Evolutionary conservation across 2,329 filamentous ascomycete genomes (phyloP).

Genomic region (Alternaria conjuncta): DNA sequence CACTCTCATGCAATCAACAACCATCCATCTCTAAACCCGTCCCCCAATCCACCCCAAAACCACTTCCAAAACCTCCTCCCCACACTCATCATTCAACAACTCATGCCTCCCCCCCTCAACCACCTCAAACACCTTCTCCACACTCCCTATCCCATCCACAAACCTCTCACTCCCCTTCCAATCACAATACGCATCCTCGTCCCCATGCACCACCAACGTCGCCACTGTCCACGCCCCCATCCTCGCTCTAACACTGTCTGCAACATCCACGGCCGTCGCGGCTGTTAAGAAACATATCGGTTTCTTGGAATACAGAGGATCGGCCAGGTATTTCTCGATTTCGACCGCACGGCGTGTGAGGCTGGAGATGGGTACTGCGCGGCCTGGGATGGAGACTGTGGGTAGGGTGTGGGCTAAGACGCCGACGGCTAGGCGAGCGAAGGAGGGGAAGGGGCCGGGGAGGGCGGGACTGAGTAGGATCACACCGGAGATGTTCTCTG

Average conservation of each 20-base stretch:
- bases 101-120: slow-evolving; percentile 12
- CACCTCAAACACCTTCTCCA: slow-evolving; percentile 1
- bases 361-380: background rate
- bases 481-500: background rate
- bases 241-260: background rate
- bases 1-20: background rate
- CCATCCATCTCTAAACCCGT: background rate
- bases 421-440: background rate
- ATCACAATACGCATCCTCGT: slow-evolving; percentile 12
- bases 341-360: background rate
- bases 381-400: background rate
- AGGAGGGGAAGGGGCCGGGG: background rate
- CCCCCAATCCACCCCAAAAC: slow-evolving; percentile 1
- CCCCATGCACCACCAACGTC: slow-evolving; percentile 9
- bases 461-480: background rate
- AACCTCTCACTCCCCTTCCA: slow-evolving; percentile 9
- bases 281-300: slow-evolving; percentile 6
- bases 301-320: slow-evolving; percentile 2
- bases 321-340: background rate
- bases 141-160: background rate
- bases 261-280: slow-evolving; percentile 7
- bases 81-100: slow-evolving; percentile 10
- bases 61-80: slow-evolving; percentile 3
- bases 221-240: slow-evolving; percentile 1
- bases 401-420: background rate